Base-by-base conservation (phyloP, 2,329 filamentous ascomycete species). In the Ilyonectria destructans region DNA sequence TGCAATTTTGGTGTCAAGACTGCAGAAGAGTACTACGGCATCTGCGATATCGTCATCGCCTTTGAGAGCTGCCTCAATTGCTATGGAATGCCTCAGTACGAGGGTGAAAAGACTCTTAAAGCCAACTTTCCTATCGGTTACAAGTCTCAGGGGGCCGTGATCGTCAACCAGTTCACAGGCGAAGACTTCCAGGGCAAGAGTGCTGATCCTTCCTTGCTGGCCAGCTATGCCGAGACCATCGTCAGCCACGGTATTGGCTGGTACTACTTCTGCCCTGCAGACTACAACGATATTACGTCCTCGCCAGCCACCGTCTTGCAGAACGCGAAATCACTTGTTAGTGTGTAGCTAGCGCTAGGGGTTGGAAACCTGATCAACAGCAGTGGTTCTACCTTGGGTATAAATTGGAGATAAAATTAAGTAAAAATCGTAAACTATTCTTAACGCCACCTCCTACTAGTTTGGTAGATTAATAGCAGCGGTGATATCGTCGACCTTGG, bases 61-160 rank as follows among this genome's bases (percentile, higher is more conserved):
- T 76, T 75, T 21, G 74, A 76, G 67, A 75, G 73, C 65, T 74
- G 72, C 56, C 64, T 75, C 60, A 73, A 75, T 67, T 69, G 67
- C 40, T 31, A 23, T 8, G 58, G 45, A 5, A 52, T 33, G 13
- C 69, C 72, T 1, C 69, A 68, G 45, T 76, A 75, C 49, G 49
- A 69, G 60, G 64, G 65, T 23, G 37, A 55, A 13, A 52, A 29
- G n/a, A 77, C 70, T 10, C 29, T 75, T 13, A 33, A 48, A 19
- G 67, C 62, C 54, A 75, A 69, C 10, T 49, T 77, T 12, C 72
- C 70, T 0, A 35, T 2, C 13, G 65, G 54, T 1, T 49, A 56
- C 29, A 31, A 51, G 29, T 23, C 29, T 1, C 59, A 71, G 40
- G 67, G 59, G 1, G 71, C 71, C 1, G 56, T 75, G 1, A 71